Evolutionary conservation across 2,329 filamentous ascomycete genomes (phyloP).

Genomic region (Xylaria sp.): DNA sequence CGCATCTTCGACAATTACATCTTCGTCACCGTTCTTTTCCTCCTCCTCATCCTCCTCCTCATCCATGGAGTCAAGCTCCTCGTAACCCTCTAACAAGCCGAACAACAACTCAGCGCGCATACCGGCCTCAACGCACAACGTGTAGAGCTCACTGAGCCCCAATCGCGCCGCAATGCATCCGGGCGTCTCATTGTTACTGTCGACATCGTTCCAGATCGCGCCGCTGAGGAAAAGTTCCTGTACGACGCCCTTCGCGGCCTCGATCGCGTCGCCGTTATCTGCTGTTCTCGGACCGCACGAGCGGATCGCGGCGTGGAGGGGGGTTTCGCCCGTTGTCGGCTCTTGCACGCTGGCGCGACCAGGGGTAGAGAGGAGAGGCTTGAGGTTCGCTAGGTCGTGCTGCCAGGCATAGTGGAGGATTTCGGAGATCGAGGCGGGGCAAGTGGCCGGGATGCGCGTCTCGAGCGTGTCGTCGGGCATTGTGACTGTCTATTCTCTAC

Average conservation of each 20-base stretch:
- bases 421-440: conserved; percentile 46
- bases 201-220: conserved; percentile 96
- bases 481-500: neutral
- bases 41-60: conserved; percentile 44
- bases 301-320: conserved; percentile 86
- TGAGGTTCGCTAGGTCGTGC: conserved; percentile 60
- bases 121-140: conserved; percentile 80
- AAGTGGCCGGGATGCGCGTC: conserved; percentile 48
- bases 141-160: conserved; percentile 66
- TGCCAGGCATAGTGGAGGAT: conserved; percentile 52
- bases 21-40: conserved; percentile 37
- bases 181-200: conserved; percentile 80
- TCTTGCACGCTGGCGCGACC: conserved; percentile 73
- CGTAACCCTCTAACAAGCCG: conserved; percentile 75
- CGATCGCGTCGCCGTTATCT: conserved; percentile 37
- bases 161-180: conserved; percentile 76
- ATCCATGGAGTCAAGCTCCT: conserved; percentile 54
- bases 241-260: conserved; percentile 62
- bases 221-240: conserved; percentile 77
- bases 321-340: conserved; percentile 76
- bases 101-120: conserved; percentile 86
- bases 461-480: conserved; percentile 44
- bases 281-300: conserved; percentile 48
- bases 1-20: conserved; percentile 15
- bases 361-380: conserved; percentile 60